Conservation (phyloP, 176 grass and related monocot genomes). For the Areca catechu region DNA sequence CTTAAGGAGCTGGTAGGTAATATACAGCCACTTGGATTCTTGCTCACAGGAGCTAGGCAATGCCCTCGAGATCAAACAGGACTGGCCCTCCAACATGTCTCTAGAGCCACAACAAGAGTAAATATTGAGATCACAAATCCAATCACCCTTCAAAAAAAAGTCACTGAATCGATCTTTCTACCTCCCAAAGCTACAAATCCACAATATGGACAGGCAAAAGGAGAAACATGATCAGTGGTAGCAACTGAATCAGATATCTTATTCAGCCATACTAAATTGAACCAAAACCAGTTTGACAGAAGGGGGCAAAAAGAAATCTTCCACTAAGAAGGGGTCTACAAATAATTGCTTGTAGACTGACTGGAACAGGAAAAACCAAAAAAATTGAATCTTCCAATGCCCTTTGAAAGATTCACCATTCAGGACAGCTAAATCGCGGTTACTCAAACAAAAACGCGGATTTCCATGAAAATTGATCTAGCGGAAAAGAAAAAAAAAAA, state of each 20-base stretch:
- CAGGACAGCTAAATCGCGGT: background rate
- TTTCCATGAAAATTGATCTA: conserved; percentile 10
- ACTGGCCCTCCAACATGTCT: conserved; percentile 79
- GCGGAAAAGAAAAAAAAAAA: conserved; percentile 2
- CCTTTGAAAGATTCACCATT: conserved; percentile 4
- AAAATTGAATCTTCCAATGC: background rate
- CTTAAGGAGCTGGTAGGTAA: conserved; percentile 82
- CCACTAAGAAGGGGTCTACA: background rate
- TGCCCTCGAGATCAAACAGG: conserved; percentile 66
- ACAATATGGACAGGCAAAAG: conserved; percentile 9
- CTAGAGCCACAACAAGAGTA: conserved; percentile 1
- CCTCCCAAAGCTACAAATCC: background rate
- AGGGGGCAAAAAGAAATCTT: background rate
- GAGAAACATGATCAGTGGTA: conserved; percentile 2
- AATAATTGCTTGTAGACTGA: background rate
- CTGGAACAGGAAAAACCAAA: background rate
- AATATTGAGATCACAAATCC: conserved; percentile 18
- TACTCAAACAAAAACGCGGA: background rate
- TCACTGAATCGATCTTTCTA: conserved; percentile 9
- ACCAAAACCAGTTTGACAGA: too few species aligned
- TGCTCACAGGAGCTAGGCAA: conserved; percentile 55
- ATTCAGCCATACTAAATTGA: background rate
- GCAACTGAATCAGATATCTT: background rate
- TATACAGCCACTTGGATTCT: conserved; percentile 65
- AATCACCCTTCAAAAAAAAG: conserved; percentile 27